A percentile compares a stretch with the other conserved stretches of the same genome.
These are phyloP conservation scores for Daldinia concentrica DNA, from an alignment of 495 filamentous ascomycete genomes.

Conservation along the genomic window DNA sequence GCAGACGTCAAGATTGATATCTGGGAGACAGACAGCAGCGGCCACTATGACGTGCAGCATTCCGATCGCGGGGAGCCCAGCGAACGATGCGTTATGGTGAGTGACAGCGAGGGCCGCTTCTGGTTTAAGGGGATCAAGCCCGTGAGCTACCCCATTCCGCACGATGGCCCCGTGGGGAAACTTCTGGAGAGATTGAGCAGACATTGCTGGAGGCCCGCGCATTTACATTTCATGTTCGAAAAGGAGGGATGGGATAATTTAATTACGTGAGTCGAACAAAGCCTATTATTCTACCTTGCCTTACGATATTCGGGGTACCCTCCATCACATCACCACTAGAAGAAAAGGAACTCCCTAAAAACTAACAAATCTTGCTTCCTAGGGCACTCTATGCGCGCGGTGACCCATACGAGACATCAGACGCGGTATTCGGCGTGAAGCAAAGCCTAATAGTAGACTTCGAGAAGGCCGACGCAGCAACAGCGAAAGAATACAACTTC, in stretches of 20 bases:
- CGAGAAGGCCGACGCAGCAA: constrained; percentile 66
- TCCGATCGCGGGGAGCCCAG: constrained; percentile 73
- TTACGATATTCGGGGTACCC: too few species aligned
- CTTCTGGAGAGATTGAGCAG: constrained; percentile 74
- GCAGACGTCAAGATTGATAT: constrained; percentile 81
- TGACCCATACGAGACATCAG: constrained; percentile 89
- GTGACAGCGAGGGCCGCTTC: constrained; percentile 75
- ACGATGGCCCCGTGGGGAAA: constrained; percentile 88
- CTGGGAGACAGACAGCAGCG: constrained; percentile 91
- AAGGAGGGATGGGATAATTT: constrained; percentile 83
- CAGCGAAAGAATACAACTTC: constrained; percentile 70
- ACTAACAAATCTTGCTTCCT: constrained; percentile 15
- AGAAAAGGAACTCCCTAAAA: background rate
- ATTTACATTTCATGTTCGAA: constrained; percentile 97
- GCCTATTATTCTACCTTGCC: too few species aligned
- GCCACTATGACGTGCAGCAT: constrained; percentile 92
- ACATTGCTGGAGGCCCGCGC: constrained; percentile 83
- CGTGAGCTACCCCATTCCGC: constrained; percentile 88
- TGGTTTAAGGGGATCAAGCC: constrained; percentile 91
- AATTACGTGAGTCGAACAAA: constrained; percentile 73
- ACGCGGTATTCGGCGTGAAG: constrained; percentile 95
- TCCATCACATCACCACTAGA: too few species aligned
- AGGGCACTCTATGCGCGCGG: constrained; percentile 83
- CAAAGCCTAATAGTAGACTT: constrained; percentile 80
- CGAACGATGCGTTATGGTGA: constrained; percentile 81